A percentile compares a stretch with the other conserved stretches of the same genome.
These are phyloP conservation scores for Panaeolus cyanescens DNA, from an alignment of 768 basidiomycete species.

Conservation along the genomic window DNA sequence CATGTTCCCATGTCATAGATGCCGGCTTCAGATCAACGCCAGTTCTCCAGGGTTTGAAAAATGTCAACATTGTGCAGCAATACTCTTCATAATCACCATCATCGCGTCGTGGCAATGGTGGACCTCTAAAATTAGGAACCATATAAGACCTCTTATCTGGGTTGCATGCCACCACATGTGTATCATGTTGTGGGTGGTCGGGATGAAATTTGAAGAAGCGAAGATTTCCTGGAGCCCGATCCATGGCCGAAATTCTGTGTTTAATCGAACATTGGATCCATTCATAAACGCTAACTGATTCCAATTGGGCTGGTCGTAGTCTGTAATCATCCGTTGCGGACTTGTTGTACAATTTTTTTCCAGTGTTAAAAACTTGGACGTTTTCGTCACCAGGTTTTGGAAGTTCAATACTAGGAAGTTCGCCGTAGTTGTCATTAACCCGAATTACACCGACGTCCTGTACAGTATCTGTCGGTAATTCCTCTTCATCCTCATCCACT, in stretches of 20 bases:
- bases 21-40: constrained; percentile 22
- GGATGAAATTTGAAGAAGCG: not conserved
- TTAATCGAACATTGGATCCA: constrained; percentile 3
- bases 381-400: too few species aligned
- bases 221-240: too few species aligned
- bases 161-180: not conserved
- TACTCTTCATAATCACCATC: constrained; percentile 31
- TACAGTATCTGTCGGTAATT: constrained; percentile 12
- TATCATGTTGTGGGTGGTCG: constrained; percentile 2
- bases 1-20: constrained; percentile 20
- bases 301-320: not conserved
- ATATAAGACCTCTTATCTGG: not conserved
- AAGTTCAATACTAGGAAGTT: too few species aligned
- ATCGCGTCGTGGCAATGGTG: constrained; percentile 29
- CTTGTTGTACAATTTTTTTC: not conserved
- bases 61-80: constrained; percentile 30
- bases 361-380: not conserved
- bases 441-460: not conserved
- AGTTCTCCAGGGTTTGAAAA: constrained; percentile 30
- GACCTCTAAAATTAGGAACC: constrained; percentile 31
- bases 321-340: constrained; percentile 5
- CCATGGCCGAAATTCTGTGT: not conserved
- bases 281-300: not conserved
- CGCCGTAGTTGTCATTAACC: too few species aligned
- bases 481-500: constrained; percentile 22